These are phyloP conservation scores for Cytospora paraplurivora DNA, from an alignment of 2,329 filamentous ascomycete genomes.

Conservation along the genomic window DNA sequence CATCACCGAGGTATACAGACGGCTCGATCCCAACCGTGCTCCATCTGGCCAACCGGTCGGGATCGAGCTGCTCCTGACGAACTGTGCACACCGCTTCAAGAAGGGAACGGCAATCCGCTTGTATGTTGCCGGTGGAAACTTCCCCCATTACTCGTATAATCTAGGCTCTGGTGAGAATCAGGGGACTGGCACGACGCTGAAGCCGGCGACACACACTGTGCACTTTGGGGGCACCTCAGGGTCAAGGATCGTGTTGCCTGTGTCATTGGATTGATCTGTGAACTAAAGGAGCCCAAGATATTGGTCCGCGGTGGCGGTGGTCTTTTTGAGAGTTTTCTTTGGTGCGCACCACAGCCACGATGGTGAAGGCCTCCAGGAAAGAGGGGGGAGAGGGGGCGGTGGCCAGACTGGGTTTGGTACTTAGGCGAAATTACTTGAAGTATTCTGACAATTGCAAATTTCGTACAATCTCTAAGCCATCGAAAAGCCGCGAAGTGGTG, in stretches of 20 bases:
- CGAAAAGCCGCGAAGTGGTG: too few relatives aligned
- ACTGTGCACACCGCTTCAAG: slow-evolving; percentile 32
- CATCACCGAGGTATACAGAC: slow-evolving; percentile 32
- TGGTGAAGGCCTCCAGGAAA: too few relatives aligned
- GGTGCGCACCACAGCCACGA: too few relatives aligned
- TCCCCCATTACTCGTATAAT: slow-evolving; percentile 30
- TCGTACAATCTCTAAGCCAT: too few relatives aligned
- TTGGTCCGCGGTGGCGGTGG: too few relatives aligned
- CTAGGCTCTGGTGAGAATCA: slow-evolving; percentile 31
- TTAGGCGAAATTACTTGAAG: too few relatives aligned
- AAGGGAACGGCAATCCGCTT: slow-evolving; percentile 32
- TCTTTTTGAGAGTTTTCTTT: too few relatives aligned
- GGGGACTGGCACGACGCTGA: slow-evolving; percentile 26
- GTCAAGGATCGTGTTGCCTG: slow-evolving; percentile 22
- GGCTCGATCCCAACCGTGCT: slow-evolving; percentile 27
- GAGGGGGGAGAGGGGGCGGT: too few relatives aligned
- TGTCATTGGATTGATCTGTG: background rate
- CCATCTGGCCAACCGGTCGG: background rate
- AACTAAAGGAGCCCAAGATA: too few relatives aligned
- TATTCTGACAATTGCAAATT: too few relatives aligned
- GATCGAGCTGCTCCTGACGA: slow-evolving; percentile 27
- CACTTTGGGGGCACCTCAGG: slow-evolving; percentile 5
- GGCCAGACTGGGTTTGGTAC: too few relatives aligned
- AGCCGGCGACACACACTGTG: slow-evolving; percentile 27
- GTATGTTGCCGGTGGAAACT: slow-evolving; percentile 32